phyloP scores from a whole-genome alignment of 345 rosid species.

The Hibiscus syriacus region DNA sequence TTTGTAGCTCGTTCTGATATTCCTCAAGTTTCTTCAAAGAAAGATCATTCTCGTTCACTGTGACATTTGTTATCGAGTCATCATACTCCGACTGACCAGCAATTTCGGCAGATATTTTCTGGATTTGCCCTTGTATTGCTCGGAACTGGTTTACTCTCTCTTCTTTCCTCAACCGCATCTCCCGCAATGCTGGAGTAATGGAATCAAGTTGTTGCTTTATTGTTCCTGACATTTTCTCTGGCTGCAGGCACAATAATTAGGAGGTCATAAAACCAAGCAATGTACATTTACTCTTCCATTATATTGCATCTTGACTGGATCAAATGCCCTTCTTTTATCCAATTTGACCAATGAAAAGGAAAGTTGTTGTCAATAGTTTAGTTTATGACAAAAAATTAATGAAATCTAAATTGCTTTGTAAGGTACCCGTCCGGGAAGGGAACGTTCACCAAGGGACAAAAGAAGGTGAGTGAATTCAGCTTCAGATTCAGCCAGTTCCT shows the following conservation, averaged over 20 bases:
- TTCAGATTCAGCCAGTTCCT: conserved; percentile 94
- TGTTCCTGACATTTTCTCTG: conserved; percentile 82
- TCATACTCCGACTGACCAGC: conserved; percentile 75
- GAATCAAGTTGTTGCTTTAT: conserved; percentile 84
- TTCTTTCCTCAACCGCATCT: conserved; percentile 82
- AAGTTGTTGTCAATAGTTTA: not conserved
- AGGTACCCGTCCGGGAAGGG: conserved; percentile 89
- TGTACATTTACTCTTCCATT: not conserved
- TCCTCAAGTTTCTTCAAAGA: conserved; percentile 89
- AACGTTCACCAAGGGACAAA: conserved; percentile 87
- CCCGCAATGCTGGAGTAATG: conserved; percentile 78
- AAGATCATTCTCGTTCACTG: conserved; percentile 73
- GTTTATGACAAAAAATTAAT: not conserved
- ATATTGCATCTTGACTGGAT: not conserved
- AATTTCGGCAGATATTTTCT: conserved; percentile 80
- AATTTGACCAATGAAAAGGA: not conserved
- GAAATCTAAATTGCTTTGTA: conserved; percentile 9
- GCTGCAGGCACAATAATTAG: conserved; percentile 38
- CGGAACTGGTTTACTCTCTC: conserved; percentile 72
- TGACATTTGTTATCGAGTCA: conserved; percentile 48
- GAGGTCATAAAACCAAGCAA: not conserved
- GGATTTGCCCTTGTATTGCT: conserved; percentile 70
- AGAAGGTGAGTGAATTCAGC: conserved; percentile 95
- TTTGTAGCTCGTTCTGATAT: conserved; percentile 73
- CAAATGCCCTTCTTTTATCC: not conserved